phyloP scores from a whole-genome alignment of 345 rosid species.

The Linum lewisii region DNA sequence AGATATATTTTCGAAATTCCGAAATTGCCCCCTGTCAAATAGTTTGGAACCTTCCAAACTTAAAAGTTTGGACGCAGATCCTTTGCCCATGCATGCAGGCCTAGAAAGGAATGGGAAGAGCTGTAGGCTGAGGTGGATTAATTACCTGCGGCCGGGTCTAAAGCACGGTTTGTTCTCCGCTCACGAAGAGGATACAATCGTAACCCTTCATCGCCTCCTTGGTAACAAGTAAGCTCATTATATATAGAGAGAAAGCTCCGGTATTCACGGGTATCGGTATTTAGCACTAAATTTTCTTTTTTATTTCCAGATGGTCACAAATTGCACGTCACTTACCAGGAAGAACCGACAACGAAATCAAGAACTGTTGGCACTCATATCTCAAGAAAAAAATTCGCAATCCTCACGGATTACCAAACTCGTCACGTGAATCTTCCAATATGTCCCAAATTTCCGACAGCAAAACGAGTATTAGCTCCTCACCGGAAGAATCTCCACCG shows the following conservation, averaged over 20 bases:
- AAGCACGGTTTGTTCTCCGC: constrained; percentile 51
- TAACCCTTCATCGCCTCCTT: constrained; percentile 53
- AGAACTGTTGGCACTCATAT: constrained; percentile 88
- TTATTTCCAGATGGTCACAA: constrained; percentile 73
- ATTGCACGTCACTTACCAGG: constrained; percentile 83
- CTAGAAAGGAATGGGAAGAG: constrained; percentile 89
- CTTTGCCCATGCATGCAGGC: constrained; percentile 44
- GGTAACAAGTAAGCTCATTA: constrained; percentile 71
- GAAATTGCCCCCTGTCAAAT: too few relatives aligned
- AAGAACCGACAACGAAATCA: constrained; percentile 93
- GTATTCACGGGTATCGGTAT: too few relatives aligned
- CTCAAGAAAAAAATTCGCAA: constrained; percentile 10
- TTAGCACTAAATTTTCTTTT: too few relatives aligned
- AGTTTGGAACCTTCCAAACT: too few relatives aligned
- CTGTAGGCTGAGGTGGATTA: constrained; percentile 91
- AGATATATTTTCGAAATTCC: too few relatives aligned
- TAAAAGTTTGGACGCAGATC: too few relatives aligned
- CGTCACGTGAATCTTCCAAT: too few relatives aligned
- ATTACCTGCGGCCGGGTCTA: constrained; percentile 82
- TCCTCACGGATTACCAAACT: too few relatives aligned
- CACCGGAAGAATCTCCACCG: neutral
- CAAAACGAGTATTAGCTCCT: neutral
- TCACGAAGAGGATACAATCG: constrained; percentile 61
- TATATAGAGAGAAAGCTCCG: too few relatives aligned
- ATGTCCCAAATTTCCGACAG: neutral